Evolutionary conservation across 148 eudicot genomes (phyloP).

Genomic region (Rhododendron henanense): DNA sequence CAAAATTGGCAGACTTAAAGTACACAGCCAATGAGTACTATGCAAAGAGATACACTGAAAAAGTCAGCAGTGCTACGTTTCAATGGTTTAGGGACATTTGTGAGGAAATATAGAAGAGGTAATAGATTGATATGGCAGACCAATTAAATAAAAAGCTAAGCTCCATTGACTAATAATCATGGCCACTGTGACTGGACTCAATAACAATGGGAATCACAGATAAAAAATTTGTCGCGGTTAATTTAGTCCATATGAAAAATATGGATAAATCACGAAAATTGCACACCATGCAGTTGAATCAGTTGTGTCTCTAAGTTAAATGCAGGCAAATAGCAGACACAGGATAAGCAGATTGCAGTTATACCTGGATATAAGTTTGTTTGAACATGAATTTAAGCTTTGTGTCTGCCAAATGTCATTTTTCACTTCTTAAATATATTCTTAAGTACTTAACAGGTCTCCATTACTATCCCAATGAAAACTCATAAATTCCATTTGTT

Average conservation of each 20-base stretch:
- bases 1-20: background rate
- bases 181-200: background rate
- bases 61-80: background rate
- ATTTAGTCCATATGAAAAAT: background rate
- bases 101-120: background rate
- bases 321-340: background rate
- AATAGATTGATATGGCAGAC: background rate
- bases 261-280: background rate
- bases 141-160: background rate
- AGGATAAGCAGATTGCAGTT: background rate
- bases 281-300: background rate
- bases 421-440: too few relatives aligned
- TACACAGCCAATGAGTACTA: background rate
- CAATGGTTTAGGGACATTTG: background rate
- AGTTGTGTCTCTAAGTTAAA: background rate
- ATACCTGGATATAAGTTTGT: background rate
- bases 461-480: too few relatives aligned
- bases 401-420: background rate
- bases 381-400: background rate
- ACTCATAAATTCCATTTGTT: background rate
- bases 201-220: background rate
- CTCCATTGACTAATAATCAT: background rate
- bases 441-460: background rate
- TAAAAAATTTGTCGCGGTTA: background rate
- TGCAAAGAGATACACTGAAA: background rate